These are phyloP conservation scores for Ophiostoma tasmaniense DNA, from an alignment of 2,329 filamentous ascomycete genomes.

Conservation along the genomic window DNA sequence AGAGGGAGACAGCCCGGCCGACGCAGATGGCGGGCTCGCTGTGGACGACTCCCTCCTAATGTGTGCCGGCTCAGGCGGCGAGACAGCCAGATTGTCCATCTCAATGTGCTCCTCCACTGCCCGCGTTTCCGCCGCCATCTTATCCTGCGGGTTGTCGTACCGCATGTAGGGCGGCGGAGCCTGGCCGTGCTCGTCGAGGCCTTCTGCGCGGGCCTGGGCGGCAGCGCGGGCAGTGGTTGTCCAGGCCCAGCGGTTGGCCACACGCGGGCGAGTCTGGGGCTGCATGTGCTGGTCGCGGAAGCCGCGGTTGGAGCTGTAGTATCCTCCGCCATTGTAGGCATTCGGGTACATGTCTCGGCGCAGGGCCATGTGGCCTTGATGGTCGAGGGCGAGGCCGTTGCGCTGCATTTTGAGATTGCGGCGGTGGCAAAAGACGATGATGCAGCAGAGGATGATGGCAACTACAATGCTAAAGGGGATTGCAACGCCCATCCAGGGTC, in stretches of 20 bases:
- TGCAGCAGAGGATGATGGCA: not conserved
- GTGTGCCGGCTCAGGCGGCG: not conserved
- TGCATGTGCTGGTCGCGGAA: not conserved
- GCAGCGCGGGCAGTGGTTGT: not conserved
- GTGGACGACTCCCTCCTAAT: not conserved
- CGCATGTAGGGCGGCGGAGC: conserved; percentile 24
- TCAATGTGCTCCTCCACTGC: not conserved
- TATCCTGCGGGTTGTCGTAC: not conserved
- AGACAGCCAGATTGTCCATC: not conserved
- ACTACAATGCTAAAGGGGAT: conserved; percentile 15
- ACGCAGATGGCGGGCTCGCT: not conserved
- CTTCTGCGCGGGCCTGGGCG: conserved; percentile 17
- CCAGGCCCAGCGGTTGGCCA: conserved; percentile 19
- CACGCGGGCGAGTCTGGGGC: not conserved
- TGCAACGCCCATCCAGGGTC: conserved; percentile 14
- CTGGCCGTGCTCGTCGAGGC: conserved; percentile 25
- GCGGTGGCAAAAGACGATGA: conserved; percentile 9
- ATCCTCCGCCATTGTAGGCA: not conserved
- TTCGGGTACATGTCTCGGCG: conserved; percentile 16
- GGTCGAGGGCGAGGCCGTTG: conserved; percentile 10
- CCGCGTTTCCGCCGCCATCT: not conserved
- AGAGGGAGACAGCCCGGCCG: not conserved
- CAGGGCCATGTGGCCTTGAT: conserved; percentile 16
- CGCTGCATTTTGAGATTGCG: conserved; percentile 5
- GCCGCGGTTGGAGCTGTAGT: conserved; percentile 1